Base-by-base conservation (phyloP, 306 rosid genomes). In the Vigna hirtella region DNA sequence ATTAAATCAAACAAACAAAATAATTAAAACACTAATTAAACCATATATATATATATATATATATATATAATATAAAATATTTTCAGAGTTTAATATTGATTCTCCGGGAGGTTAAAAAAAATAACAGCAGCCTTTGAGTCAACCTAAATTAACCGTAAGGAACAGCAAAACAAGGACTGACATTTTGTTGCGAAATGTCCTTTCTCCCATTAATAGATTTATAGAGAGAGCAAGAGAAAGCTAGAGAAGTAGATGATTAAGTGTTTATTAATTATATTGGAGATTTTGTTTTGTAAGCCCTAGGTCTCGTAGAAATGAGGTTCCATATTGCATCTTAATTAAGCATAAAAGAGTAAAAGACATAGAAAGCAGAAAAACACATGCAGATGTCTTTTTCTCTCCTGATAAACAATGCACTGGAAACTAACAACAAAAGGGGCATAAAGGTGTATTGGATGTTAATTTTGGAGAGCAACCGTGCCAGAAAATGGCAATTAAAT, bases 231-330 rank as follows among this genome's bases (percentile, higher is more conserved):
- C 48, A 16, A 16, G 66, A 13, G 66, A 61, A 30, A 13, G 32
- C 7, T 59, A 30, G 67, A 62, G 45, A 28, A 30, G 20, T 26
- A 13, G 9, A 58, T 14, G 9, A 58, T 1, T 32, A 4, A 58
- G 40, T 58, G 66, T 53, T 8, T 61, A 17, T 30, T 30, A 61
- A 34, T 34, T 36, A 17, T 38, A 72, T 55, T 59, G 47, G 34
- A 14, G 18, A 30, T 8, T 51, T 78, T 74, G 83, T 64, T 59
- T 74, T 68, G 56, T 55, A 30, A 56, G 91, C 87, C n/a, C 92
- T 72, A 61, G 74, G 36, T 80, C 47, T 65, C 16, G 20, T 48
- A 38, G 56, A 26, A 34, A 20, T 20, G 66, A 77, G 76, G 72
- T 73, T 26, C 28, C 28, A 26, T 24, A 24, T 24, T 24, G 52